Evolutionary conservation across 371 early-diverging fungal species (phyloP).

Genomic region (Syncephalastrum contaminatum): DNA sequence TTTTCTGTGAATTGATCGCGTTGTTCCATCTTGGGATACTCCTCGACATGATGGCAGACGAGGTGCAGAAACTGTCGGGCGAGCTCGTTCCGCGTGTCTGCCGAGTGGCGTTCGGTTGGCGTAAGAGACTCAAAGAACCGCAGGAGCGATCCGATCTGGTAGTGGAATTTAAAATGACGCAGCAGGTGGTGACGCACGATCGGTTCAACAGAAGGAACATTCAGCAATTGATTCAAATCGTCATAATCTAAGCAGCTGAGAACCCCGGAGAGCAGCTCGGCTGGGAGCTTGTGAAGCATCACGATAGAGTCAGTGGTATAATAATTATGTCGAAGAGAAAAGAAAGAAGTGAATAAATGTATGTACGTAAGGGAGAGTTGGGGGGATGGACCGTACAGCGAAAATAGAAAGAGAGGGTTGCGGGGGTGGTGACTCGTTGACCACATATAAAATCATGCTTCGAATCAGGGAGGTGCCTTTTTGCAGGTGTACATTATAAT

Average conservation of each 20-base stretch:
- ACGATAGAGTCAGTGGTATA: background rate
- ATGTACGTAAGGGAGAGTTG: too few species aligned
- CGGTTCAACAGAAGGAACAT: slow-evolving; percentile 8
- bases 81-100: slow-evolving; percentile 20
- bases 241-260: slow-evolving; percentile 26
- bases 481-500: too few species aligned
- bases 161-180: slow-evolving; percentile 33
- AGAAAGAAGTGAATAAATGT: background rate
- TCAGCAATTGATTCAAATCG: slow-evolving; percentile 24
- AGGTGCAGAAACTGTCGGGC: slow-evolving; percentile 27
- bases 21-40: slow-evolving; percentile 27
- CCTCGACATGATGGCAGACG: slow-evolving; percentile 30
- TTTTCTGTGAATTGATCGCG: slow-evolving; percentile 34
- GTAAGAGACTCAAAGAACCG: slow-evolving; percentile 31
- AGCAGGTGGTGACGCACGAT: slow-evolving; percentile 22
- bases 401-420: too few species aligned
- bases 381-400: too few species aligned
- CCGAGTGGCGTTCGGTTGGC: slow-evolving; percentile 13
- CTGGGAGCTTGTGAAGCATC: slow-evolving; percentile 35
- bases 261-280: slow-evolving; percentile 34
- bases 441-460: too few species aligned
- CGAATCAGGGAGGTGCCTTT: too few species aligned
- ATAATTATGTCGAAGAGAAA: too few species aligned
- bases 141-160: slow-evolving; percentile 20
- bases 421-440: too few species aligned